A percentile compares a stretch with the other conserved stretches of the same genome.
Evolutionary conservation across 176 grass and related monocot species (phyloP).

Genomic region (Puya raimondii): DNA sequence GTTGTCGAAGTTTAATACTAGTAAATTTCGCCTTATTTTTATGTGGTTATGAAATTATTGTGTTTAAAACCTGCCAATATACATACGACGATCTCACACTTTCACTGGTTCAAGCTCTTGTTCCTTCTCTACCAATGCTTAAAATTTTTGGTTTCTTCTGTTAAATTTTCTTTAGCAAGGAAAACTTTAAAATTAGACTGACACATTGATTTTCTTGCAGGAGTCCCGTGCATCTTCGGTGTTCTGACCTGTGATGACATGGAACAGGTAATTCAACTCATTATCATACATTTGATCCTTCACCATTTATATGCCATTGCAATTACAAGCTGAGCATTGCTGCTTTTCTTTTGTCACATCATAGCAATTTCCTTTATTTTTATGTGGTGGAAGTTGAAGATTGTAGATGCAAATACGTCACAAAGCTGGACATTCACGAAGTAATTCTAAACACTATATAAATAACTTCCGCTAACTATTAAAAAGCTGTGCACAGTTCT

Average conservation of each 20-base stretch:
- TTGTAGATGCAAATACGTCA: not conserved
- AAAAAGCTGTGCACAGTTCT: too few species aligned
- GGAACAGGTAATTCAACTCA: conserved; percentile 63
- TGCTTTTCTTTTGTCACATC: too few species aligned
- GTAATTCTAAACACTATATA: too few species aligned
- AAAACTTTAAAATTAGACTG: conserved; percentile 1
- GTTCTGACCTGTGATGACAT: conserved; percentile 98
- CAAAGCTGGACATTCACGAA: not conserved
- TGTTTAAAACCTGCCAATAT: not conserved
- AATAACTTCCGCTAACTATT: too few species aligned
- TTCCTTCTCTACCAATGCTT: not conserved
- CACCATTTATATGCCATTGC: too few species aligned
- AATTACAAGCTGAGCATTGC: too few species aligned
- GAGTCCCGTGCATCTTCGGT: conserved; percentile 84
- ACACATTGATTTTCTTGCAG: conserved; percentile 29
- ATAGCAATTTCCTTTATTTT: not conserved
- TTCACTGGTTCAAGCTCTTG: not conserved
- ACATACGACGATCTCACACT: not conserved
- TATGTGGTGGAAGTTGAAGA: not conserved
- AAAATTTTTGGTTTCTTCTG: not conserved
- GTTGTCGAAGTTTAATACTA: too few species aligned
- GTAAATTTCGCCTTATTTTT: not conserved
- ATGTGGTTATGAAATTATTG: not conserved
- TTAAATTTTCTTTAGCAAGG: too few species aligned
- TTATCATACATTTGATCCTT: not conserved